These are phyloP conservation scores for Epicoccum nigrum DNA, from an alignment of 2,329 filamentous ascomycete species.

Conservation along the genomic window DNA sequence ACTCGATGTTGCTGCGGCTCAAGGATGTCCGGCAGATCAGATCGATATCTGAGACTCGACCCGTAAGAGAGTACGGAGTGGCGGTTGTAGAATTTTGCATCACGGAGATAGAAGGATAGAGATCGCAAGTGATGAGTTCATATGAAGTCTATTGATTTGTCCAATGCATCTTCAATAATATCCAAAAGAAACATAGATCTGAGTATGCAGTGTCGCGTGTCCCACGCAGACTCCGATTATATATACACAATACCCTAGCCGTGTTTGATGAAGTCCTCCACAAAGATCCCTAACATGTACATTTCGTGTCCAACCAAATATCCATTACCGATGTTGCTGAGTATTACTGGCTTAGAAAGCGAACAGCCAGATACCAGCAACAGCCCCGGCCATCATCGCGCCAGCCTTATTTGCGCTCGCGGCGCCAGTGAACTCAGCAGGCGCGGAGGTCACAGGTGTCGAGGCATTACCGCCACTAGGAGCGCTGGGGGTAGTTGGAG, in stretches of 20 bases:
- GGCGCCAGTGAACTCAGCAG: conserved; percentile 37
- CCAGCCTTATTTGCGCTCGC: conserved; percentile 33
- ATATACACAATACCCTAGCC: conserved; percentile 15
- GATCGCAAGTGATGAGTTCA: no score
- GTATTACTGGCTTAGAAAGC: conserved; percentile 25
- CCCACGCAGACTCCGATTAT: conserved; percentile 8
- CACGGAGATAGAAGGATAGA: no score
- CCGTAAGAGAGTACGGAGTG: no score
- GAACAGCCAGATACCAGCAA: conserved; percentile 33
- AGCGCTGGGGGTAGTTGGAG: neutral
- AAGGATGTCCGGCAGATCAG: no score
- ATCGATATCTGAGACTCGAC: no score
- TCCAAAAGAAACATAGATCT: neutral
- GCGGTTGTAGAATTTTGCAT: no score
- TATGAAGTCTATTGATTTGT: neutral
- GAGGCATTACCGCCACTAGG: conserved; percentile 26
- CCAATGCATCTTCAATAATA: neutral
- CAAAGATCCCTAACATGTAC: neutral
- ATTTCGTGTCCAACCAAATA: neutral
- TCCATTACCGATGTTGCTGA: neutral
- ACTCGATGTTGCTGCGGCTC: no score
- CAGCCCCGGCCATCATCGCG: conserved; percentile 28
- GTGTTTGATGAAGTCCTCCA: conserved; percentile 4
- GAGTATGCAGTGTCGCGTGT: neutral
- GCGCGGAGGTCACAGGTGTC: conserved; percentile 17